Evolutionary conservation across 306 rosid species (phyloP), one percentile per base, ranked within the genome.

Genomic region (Lotus japonicus): DNA sequence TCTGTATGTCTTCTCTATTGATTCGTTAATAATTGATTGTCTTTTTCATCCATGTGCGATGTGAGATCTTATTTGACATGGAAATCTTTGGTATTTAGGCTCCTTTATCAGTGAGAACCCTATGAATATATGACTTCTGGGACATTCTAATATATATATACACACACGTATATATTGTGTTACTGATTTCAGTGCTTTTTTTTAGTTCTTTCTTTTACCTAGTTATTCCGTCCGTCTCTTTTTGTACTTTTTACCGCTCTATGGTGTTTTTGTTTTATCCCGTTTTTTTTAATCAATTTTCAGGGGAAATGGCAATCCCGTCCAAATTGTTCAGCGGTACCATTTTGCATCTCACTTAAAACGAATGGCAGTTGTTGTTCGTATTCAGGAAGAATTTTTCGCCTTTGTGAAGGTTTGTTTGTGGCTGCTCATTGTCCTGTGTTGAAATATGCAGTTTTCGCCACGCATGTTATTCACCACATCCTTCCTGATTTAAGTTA

Each of bases 311-410:
- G 97, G 97, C 36, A 33, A 82, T 23, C 83, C 92, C 21, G 99
- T 94, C 62, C 99, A 86, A 84, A 94, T 94, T 85, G 85, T 94
- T 79, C 99, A 90, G 79, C 87, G 99, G 64, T 87, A 88, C 82
- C 99, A 94, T 83, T 94, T 94, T 76, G 95, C 99, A 31, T 94
- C 99, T 71, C 80, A 94, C 65, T 83, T 94, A 76, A 94, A 94
- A 81, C 84, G 99, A 76, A 94, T 94, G 99, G 89, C 99, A 50
- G 99, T 85, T 70, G 76, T 94, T 78, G 99, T 94, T 71, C 97
- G 96, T 78, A 84, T 88, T 79, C 89, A 90, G 75, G 99, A 94
- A 68, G 89, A 80, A 26, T 94, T 88, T 88, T 84, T 86, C 2
- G 84, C 97, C 73, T 94, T 94, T 84, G 96, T 94, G 79, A 94